Evolutionary conservation across 805 yeast species (phyloP), one percentile per base, ranked within the genome.

Genomic region (Teunomyces gatunensis): DNA sequence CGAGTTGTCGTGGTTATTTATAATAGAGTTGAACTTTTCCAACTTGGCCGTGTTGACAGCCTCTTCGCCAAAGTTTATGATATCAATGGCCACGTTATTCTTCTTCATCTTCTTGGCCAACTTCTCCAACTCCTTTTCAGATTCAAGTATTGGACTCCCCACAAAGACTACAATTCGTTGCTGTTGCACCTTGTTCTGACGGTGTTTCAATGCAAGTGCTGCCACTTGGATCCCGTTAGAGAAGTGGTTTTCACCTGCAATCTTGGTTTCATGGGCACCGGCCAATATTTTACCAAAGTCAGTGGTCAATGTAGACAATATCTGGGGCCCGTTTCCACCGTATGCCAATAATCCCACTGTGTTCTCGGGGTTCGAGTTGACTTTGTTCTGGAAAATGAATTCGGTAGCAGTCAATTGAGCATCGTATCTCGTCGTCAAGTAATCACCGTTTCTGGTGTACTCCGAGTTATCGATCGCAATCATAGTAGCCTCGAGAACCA

Each of bases 401-500:
- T 89, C 94, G 25, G 91, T 90, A 7, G 97, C 84, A 53, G 94
- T 96, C 51, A 87, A 74, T 68, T 94, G 97, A 1, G 98, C 97
- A 54, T 87, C 95, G 63, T 84, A 91, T 60, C 99, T 79, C 12
- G 91, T 84, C 13, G 95, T 83, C 32, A 87, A 78, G 61, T 85
- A 94, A 67, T 94, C 99, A 28, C 98, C 99, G 64, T 94, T 94
- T 60, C 99, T 79, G 81, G 91, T 87, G 68, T 78, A 92, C 72
- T 94, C 99, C 45, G 97, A 89, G 76, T 90, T 92, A 75, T 94
- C 99, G 62, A 94, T 80, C 61, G 90, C 89, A 53, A 94, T 80
- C 87, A 94, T 91, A 12, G 97, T 87, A 53, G 98, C 98, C 71
- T 94, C 99, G 60, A 91, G 79, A 54, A 86, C 97, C 97, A 90